These are phyloP conservation scores for Lepraria neglecta DNA, from an alignment of 495 filamentous ascomycete species.

Conservation along the genomic window DNA sequence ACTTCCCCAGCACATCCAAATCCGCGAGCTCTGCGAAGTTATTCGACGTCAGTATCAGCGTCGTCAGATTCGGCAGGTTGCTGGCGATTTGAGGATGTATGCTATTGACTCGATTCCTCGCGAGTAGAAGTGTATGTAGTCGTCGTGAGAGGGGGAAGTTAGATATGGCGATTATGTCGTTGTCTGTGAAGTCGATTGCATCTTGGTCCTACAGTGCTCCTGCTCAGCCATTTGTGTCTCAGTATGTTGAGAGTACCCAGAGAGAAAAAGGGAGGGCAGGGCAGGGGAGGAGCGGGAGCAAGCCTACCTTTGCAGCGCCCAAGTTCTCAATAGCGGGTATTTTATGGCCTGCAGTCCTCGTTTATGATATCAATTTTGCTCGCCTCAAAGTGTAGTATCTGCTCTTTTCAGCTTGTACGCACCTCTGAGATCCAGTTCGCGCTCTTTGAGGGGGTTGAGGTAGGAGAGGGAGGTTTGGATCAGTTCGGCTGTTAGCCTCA, in stretches of 20 bases:
- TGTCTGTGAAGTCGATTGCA: conserved; percentile 96
- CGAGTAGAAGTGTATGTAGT: conserved; percentile 76
- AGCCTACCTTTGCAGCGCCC: conserved; percentile 81
- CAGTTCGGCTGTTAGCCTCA: conserved; percentile 93
- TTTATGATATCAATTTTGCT: conserved; percentile 78
- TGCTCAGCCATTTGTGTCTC: conserved; percentile 12
- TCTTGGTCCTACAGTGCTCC: conserved; percentile 60
- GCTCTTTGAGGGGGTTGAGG: conserved; percentile 95
- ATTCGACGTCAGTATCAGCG: conserved; percentile 72
- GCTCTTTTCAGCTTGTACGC: conserved; percentile 85
- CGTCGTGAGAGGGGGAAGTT: conserved; percentile 95
- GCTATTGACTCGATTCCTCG: conserved; percentile 75
- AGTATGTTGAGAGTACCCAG: background rate
- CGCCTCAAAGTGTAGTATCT: conserved; percentile 86
- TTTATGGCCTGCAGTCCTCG: conserved; percentile 77
- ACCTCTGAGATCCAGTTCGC: conserved; percentile 99
- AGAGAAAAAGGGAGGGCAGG: background rate
- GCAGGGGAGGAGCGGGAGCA: background rate
- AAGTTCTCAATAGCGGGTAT: conserved; percentile 97
- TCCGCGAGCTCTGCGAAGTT: conserved; percentile 75
- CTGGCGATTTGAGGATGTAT: conserved; percentile 69
- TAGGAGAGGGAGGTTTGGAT: conserved; percentile 88
- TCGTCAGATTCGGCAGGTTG: conserved; percentile 69
- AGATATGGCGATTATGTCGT: conserved; percentile 79
- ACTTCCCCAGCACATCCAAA: conserved; percentile 70